Evolutionary conservation across 352 stramenopile species (phyloP).

Genomic region (Albugo candida): DNA sequence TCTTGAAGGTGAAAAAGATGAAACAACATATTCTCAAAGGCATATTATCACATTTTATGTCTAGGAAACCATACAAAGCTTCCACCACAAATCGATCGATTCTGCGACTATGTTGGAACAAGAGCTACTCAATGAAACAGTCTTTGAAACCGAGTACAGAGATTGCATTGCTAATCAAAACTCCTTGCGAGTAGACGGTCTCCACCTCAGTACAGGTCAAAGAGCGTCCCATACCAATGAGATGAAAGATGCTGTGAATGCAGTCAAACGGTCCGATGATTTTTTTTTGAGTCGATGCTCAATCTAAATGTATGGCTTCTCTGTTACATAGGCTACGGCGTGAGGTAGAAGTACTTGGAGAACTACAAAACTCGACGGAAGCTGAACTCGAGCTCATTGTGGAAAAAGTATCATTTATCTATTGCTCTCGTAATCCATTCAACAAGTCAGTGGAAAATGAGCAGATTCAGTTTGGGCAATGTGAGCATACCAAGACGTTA

Average conservation of each 20-base stretch:
- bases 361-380: conserved; percentile 47
- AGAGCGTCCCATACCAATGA: conserved; percentile 11
- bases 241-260: conserved; percentile 29
- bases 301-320: too few species aligned
- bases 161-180: too few species aligned
- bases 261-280: conserved; percentile 35
- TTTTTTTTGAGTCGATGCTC: too few species aligned
- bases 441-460: conserved; percentile 64
- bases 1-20: conserved; percentile 22
- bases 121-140: too few species aligned
- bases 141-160: too few species aligned
- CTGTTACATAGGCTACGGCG: conserved; percentile 23
- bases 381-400: conserved; percentile 41
- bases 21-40: too few species aligned
- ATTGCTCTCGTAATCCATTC: conserved; percentile 34
- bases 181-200: too few species aligned
- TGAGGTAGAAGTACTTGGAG: conserved; percentile 54
- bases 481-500: conserved; percentile 46
- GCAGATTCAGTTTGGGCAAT: conserved; percentile 42
- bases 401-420: conserved; percentile 34
- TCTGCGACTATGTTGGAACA: too few species aligned
- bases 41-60: too few species aligned
- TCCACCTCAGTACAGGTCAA: too few species aligned
- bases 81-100: too few species aligned
- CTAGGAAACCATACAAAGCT: too few species aligned